phyloP scores from a whole-genome alignment of 78 protist genomes.

The Speleostelium caveatum region DNA sequence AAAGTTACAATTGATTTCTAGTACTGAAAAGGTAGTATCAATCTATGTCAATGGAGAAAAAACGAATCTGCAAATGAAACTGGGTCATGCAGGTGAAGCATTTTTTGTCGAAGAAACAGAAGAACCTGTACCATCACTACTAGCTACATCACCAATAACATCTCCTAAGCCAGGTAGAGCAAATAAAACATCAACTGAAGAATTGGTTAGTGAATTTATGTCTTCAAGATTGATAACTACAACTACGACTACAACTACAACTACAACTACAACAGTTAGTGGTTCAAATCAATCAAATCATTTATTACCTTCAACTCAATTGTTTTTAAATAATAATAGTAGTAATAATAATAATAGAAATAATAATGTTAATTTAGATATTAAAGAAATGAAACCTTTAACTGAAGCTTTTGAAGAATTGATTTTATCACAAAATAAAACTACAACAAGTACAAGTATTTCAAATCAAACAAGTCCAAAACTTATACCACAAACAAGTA shows the following conservation, averaged over 20 bases:
- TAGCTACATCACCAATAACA: constrained; percentile 80
- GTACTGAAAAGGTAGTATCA: constrained; percentile 83
- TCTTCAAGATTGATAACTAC: background rate
- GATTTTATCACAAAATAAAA: constrained; percentile 8
- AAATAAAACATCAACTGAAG: constrained; percentile 10
- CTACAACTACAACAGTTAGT: background rate
- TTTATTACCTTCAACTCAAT: no score
- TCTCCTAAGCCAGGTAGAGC: constrained; percentile 72
- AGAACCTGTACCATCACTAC: constrained; percentile 71
- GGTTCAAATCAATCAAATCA: background rate
- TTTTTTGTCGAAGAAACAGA: constrained; percentile 87
- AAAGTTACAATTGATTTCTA: constrained; percentile 81
- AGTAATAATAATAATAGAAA: background rate
- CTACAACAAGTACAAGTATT: background rate
- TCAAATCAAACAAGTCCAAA: background rate
- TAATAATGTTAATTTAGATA: background rate
- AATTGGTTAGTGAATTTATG: constrained; percentile 13
- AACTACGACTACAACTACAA: constrained; percentile 1
- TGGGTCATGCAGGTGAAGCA: constrained; percentile 94
- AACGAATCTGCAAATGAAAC: constrained; percentile 82
- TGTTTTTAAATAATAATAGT: no score
- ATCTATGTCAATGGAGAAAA: constrained; percentile 84
- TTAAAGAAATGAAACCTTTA: constrained; percentile 31
- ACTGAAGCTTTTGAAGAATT: constrained; percentile 60
- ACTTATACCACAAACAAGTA: background rate